Conservation (phyloP, 768 basidiomycete species). For the Tricholoma furcatifolium region DNA sequence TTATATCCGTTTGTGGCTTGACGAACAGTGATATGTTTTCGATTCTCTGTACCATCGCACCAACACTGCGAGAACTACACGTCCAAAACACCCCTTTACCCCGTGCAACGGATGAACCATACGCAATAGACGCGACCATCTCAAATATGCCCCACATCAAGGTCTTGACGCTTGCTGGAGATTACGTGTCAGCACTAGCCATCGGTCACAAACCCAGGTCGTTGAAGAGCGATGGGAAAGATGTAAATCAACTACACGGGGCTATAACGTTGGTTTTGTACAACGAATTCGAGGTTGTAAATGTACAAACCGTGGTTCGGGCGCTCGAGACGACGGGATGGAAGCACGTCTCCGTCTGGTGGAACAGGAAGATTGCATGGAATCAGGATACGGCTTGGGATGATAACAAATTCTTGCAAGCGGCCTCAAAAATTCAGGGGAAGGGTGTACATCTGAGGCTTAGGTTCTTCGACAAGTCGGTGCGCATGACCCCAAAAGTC, state of each 20-base stretch:
- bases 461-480: conserved; percentile 2
- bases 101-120: not conserved
- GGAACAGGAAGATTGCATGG: conserved; percentile 8
- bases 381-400: conserved; percentile 2
- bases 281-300: conserved; percentile 1
- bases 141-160: not conserved
- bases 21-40: not conserved
- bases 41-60: not conserved
- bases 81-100: conserved; percentile 1
- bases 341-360: conserved; percentile 6
- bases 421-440: not conserved
- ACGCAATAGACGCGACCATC: conserved; percentile 4
- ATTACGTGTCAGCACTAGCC: not conserved
- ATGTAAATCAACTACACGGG: not conserved
- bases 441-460: not conserved
- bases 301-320: not conserved
- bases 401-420: not conserved
- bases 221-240: not conserved
- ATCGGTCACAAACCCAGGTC: not conserved
- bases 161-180: not conserved
- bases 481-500: not conserved
- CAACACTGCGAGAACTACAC: not conserved
- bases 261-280: conserved; percentile 1
- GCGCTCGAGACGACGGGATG: conserved; percentile 2
- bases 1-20: conserved; percentile 1